These are phyloP conservation scores for Fusarium illudens DNA, from an alignment of 2,329 filamentous ascomycete species.

Conservation along the genomic window DNA sequence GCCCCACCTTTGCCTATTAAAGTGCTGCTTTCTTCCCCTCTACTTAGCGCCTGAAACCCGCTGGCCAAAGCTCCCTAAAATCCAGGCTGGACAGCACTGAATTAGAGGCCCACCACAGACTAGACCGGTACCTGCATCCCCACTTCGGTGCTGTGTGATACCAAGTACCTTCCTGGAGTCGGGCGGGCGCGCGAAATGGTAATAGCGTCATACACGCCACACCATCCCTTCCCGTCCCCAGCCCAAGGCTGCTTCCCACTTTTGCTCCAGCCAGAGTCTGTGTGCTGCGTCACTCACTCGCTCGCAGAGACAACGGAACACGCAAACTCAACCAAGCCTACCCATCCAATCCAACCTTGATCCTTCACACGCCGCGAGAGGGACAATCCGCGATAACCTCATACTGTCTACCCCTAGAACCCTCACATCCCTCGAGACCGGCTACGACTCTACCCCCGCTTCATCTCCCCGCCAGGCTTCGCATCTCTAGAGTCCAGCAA, in stretches of 20 bases:
- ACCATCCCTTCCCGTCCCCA: conserved; percentile 32
- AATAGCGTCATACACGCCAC: conserved; percentile 41
- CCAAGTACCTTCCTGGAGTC: conserved; percentile 23
- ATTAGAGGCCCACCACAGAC: conserved; percentile 2
- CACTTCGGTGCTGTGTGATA: not conserved
- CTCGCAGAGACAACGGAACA: conserved; percentile 9
- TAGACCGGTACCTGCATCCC: not conserved
- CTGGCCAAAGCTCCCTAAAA: conserved; percentile 9
- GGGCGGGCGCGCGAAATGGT: not conserved
- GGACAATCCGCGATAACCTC: conserved; percentile 29
- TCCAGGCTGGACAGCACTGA: not conserved
- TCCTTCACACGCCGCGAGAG: conserved; percentile 14
- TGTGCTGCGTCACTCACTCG: conserved; percentile 34
- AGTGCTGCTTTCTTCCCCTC: not conserved
- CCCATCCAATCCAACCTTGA: conserved; percentile 18
- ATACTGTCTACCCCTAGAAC: conserved; percentile 3
- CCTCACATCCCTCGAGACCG: conserved; percentile 3
- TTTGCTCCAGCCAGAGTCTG: conserved; percentile 30
- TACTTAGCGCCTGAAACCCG: not conserved
- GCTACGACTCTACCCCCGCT: conserved; percentile 16
- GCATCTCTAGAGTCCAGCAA: conserved; percentile 14
- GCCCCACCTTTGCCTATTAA: not conserved
- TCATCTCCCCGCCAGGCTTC: not conserved
- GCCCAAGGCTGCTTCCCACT: conserved; percentile 37
- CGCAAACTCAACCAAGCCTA: conserved; percentile 21